These are phyloP conservation scores for Spathaspora sp. DNA, from an alignment of 1,139 yeast genomes.

Conservation along the genomic window DNA sequence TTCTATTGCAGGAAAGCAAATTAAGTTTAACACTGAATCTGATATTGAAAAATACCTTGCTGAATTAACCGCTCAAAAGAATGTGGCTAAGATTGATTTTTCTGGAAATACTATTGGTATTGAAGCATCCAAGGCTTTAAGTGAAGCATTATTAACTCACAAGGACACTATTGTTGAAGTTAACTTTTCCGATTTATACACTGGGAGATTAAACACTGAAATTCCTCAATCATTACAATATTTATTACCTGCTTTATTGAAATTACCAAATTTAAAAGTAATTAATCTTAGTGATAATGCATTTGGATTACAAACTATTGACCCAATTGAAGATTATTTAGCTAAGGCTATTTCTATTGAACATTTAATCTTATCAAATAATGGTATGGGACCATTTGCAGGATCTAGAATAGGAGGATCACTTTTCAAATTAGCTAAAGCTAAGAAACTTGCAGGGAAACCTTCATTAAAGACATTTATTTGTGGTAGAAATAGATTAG, in stretches of 20 bases:
- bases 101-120: slow-evolving; percentile 95
- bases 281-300: slow-evolving; percentile 93
- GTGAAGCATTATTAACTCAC: slow-evolving; percentile 55
- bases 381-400: slow-evolving; percentile 97
- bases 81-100: slow-evolving; percentile 64
- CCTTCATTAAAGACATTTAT: slow-evolving; percentile 72
- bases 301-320: slow-evolving; percentile 92
- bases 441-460: slow-evolving; percentile 49
- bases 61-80: slow-evolving; percentile 42
- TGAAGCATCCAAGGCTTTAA: slow-evolving; percentile 76
- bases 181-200: slow-evolving; percentile 87
- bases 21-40: slow-evolving; percentile 70
- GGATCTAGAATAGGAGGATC: slow-evolving; percentile 93
- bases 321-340: slow-evolving; percentile 78
- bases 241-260: slow-evolving; percentile 70
- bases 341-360: slow-evolving; percentile 74
- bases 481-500: slow-evolving; percentile 96
- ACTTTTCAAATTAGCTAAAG: slow-evolving; percentile 66
- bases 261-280: slow-evolving; percentile 66
- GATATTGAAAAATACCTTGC: slow-evolving; percentile 69
- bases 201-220: slow-evolving; percentile 92
- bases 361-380: slow-evolving; percentile 86
- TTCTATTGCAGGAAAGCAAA: slow-evolving; percentile 74
- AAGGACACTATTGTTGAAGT: slow-evolving; percentile 58
- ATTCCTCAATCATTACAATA: slow-evolving; percentile 80